Evolutionary conservation across 2,329 filamentous ascomycete species (phyloP).

Genomic region (Trichoderma harzianum): DNA sequence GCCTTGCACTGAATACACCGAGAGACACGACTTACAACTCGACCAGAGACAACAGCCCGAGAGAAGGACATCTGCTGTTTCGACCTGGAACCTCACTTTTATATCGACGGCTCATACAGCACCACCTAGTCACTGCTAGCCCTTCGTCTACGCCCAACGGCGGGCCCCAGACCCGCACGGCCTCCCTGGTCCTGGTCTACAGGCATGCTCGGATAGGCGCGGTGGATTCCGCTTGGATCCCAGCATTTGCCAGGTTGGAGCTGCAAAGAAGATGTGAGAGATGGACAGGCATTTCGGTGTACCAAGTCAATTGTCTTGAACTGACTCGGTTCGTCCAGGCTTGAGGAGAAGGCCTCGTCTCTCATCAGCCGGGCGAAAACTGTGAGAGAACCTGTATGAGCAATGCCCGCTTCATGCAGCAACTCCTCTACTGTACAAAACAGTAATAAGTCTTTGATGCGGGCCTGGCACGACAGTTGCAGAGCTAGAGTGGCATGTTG

Average conservation of each 20-base stretch:
- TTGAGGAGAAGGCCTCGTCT: neutral
- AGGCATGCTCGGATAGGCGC: neutral
- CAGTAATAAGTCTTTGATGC: neutral
- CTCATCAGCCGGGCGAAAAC: neutral
- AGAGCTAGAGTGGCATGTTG: neutral
- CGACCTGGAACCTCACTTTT: neutral
- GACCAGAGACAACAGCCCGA: neutral
- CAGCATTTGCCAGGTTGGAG: neutral
- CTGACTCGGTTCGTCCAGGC: neutral
- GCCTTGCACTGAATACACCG: neutral
- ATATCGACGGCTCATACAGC: neutral
- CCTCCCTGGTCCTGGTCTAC: neutral
- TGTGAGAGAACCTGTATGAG: neutral
- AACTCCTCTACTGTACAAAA: neutral
- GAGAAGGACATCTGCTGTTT: neutral
- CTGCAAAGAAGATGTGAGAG: neutral
- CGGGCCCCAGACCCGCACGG: slow-evolving; percentile 8
- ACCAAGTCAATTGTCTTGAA: neutral
- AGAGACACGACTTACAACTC: neutral
- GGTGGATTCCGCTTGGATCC: neutral
- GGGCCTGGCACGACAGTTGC: slow-evolving; percentile 7
- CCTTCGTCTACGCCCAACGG: slow-evolving; percentile 9
- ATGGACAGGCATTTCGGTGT: neutral
- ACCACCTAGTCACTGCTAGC: neutral
- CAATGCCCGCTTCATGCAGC: neutral